Conservation (phyloP, 1,139 yeast genomes). For the Spencermartinsiella ligniputridi region DNA sequence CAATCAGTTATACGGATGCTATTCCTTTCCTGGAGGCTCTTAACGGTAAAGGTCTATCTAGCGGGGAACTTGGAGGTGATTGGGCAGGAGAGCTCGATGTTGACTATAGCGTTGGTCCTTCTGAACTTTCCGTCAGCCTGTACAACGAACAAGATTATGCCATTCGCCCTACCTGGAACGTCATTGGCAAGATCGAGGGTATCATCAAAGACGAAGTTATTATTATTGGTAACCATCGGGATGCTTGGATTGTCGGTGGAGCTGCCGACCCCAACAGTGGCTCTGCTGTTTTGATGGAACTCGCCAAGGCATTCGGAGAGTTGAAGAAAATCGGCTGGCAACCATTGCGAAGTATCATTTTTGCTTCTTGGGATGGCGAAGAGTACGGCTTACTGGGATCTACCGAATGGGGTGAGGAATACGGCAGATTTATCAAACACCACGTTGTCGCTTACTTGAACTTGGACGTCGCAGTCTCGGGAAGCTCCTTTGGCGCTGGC, state of each 20-base stretch:
- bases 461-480: conserved; percentile 57
- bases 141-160: conserved; percentile 55
- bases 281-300: conserved; percentile 53
- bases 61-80: conserved; percentile 32
- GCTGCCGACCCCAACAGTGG: conserved; percentile 73
- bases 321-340: conserved; percentile 53
- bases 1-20: conserved; percentile 56
- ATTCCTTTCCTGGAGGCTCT: conserved; percentile 50
- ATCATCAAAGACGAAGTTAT: conserved; percentile 47
- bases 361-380: conserved; percentile 75
- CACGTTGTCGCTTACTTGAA: conserved; percentile 58
- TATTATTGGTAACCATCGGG: conserved; percentile 65
- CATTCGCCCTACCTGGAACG: conserved; percentile 55
- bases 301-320: conserved; percentile 51
- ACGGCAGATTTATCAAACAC: conserved; percentile 38
- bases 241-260: conserved; percentile 70
- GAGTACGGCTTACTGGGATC: conserved; percentile 66
- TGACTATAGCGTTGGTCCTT: conserved; percentile 61
- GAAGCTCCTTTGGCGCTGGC: conserved; percentile 42
- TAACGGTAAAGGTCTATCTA: conserved; percentile 49
- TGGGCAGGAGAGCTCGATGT: conserved; percentile 51
- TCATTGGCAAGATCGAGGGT: conserved; percentile 55
- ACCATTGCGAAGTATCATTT: conserved; percentile 54
- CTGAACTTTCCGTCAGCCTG: conserved; percentile 47
- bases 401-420: conserved; percentile 64